Base-by-base conservation (phyloP, 805 yeast species). In the Saturnispora halmiae region DNA sequence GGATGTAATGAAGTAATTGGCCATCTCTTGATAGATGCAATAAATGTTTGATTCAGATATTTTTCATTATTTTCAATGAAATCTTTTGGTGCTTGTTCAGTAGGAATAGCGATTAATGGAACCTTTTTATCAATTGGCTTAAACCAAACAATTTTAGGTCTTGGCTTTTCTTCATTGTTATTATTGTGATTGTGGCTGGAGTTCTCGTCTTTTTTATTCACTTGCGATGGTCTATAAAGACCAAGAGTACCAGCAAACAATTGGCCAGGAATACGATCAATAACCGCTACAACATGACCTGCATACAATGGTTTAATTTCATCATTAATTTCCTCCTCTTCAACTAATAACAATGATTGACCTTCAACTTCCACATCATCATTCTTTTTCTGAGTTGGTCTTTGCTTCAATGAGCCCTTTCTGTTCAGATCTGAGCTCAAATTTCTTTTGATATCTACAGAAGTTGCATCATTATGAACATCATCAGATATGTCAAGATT, bases 351-450 rank as follows among this genome's bases (percentile, higher is more conserved):
- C 47, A 92, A 69, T 2, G 95, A 82, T 63, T 92, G 98, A 34
- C 98, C 98, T 62, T 92, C 98, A 31, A 92, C 98, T 64, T 92
- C 98, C 19, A 92, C 95, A 56, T 92, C 98, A 59, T 92, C 98
- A 55, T 87, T 88, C 64, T 92, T 92, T 72, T 92, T 92, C 71
- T 88, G 94, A 13, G 95, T 83, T 26, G 98, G 96, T 53, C 98
- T 76, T 61, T 88, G 96, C 51, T 86, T 85, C 50, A 92, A 70
- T 1, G 96, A 86, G 14, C 96, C 96, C 54, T 82, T 77, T 66
- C 98, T 79, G 46, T 76, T 77, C 21, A 77, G 58, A 11, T 48
- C 48, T 26, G 50, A 39, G 19, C 31, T 39, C 58, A 24, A 36
- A 21, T n/a, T 21, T 9, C 18, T 32, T 15, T 36, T 42, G 19